Percentiles rank a stretch among this genome's conserved stretches.
Evolutionary conservation across 805 yeast species (phyloP).

Genomic region (Sungouiella thailandica): DNA sequence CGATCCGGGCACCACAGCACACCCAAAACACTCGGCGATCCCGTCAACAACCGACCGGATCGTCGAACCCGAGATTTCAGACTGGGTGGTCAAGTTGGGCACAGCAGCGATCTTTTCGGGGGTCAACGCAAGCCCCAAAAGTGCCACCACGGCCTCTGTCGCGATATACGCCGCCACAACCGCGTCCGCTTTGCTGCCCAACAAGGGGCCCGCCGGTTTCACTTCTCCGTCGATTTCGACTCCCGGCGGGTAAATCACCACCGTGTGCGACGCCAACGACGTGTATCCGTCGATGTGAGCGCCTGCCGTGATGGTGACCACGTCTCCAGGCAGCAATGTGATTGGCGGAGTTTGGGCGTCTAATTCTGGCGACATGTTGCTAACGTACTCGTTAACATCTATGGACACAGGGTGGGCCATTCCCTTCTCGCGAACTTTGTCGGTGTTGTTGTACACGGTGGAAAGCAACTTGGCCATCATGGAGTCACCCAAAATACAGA

Average conservation of each 20-base stretch:
- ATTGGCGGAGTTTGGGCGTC: conserved; percentile 46
- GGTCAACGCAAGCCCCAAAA: conserved; percentile 65
- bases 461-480: conserved; percentile 58
- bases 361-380: conserved; percentile 83
- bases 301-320: conserved; percentile 80
- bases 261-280: conserved; percentile 77
- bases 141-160: conserved; percentile 73
- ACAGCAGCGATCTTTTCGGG: conserved; percentile 61
- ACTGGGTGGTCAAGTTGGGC: conserved; percentile 20
- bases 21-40: conserved; percentile 79
- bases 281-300: conserved; percentile 96
- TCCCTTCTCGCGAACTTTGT: conserved; percentile 74
- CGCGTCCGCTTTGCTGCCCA: conserved; percentile 86
- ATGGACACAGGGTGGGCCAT: conserved; percentile 88
- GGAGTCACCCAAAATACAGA: conserved; percentile 80
- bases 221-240: conserved; percentile 25
- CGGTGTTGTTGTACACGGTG: conserved; percentile 52
- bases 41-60: conserved; percentile 76
- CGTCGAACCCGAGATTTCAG: conserved; percentile 56
- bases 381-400: conserved; percentile 72
- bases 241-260: conserved; percentile 75
- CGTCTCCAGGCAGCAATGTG: conserved; percentile 67
- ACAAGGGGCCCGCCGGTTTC: conserved; percentile 69
- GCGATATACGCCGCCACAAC: conserved; percentile 86
- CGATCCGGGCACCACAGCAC: conserved; percentile 88